These are phyloP conservation scores for Hygrocybe coccinea DNA, from an alignment of 768 basidiomycete genomes.

Conservation along the genomic window DNA sequence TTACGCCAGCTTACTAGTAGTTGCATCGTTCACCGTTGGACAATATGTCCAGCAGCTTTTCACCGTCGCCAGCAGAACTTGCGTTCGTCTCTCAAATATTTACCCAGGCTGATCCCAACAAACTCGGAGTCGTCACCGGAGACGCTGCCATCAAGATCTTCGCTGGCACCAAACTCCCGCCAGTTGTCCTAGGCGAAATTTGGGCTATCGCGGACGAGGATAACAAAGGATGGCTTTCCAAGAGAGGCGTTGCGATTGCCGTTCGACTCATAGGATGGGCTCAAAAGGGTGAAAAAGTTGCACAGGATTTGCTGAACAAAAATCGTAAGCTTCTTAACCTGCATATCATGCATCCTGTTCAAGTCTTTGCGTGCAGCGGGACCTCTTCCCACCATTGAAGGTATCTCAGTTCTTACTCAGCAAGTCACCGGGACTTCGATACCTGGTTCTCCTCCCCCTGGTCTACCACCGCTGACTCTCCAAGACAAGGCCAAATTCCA, in stretches of 20 bases:
- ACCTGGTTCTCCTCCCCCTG: conserved; percentile 57
- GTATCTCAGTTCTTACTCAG: conserved; percentile 51
- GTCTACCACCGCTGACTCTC: conserved; percentile 63
- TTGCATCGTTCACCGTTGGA: too few relatives aligned
- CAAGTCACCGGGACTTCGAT: conserved; percentile 56
- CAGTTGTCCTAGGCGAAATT: conserved; percentile 80
- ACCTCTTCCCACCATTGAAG: conserved; percentile 76
- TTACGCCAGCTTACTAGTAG: neutral
- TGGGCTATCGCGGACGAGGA: conserved; percentile 92
- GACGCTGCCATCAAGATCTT: conserved; percentile 88
- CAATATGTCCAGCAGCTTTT: conserved; percentile 43
- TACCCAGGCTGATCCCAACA: conserved; percentile 65
- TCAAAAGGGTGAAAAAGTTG: conserved; percentile 74
- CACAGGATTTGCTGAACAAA: conserved; percentile 58
- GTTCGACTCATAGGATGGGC: conserved; percentile 91
- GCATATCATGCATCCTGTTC: conserved; percentile 8
- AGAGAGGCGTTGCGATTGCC: conserved; percentile 81
- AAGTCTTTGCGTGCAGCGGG: conserved; percentile 52
- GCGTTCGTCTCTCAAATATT: conserved; percentile 73
- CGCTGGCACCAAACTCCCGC: conserved; percentile 73
- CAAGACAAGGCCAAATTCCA: conserved; percentile 85
- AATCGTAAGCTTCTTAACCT: conserved; percentile 49
- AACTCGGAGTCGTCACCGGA: conserved; percentile 80
- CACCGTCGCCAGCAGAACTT: conserved; percentile 46
- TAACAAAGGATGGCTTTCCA: conserved; percentile 88